These are phyloP conservation scores for Podospora anserina DNA, from an alignment of 495 filamentous ascomycete species.

Conservation along the genomic window DNA sequence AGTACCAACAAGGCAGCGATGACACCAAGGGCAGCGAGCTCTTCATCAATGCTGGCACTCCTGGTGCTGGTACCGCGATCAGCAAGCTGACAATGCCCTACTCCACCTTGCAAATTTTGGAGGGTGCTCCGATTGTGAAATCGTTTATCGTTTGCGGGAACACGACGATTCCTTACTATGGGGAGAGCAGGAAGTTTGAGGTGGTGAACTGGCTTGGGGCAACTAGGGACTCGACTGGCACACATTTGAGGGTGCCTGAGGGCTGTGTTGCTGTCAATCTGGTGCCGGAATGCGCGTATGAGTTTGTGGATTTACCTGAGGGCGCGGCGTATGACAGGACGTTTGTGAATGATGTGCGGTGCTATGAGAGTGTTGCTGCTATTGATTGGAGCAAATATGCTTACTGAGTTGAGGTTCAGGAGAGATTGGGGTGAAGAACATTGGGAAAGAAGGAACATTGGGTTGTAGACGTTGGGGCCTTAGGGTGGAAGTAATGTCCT, in stretches of 20 bases:
- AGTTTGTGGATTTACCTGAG: conserved; percentile 2
- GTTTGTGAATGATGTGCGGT: conserved; percentile 17
- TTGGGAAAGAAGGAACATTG: not conserved
- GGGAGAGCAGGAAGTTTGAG: not conserved
- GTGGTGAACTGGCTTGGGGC: conserved; percentile 15
- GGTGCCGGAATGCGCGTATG: conserved; percentile 10
- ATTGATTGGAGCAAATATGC: conserved; percentile 8
- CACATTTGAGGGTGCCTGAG: conserved; percentile 5
- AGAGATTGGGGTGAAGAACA: not conserved
- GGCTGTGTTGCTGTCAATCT: conserved; percentile 10
- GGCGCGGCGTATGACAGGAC: not conserved
- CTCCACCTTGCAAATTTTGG: conserved; percentile 8
- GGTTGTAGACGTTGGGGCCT: not conserved
- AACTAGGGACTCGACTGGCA: conserved; percentile 8
- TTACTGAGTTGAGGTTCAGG: not conserved
- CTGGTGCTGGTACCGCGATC: not conserved
- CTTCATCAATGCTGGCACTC: not conserved
- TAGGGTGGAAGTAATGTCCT: not conserved
- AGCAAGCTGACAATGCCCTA: not conserved
- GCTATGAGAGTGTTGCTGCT: conserved; percentile 10
- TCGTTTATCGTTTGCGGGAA: conserved; percentile 9
- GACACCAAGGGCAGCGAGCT: not conserved
- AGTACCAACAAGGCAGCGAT: not conserved
- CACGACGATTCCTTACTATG: conserved; percentile 14
- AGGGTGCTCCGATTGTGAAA: not conserved